Evolutionary conservation across 2,329 filamentous ascomycete species (phyloP).

Genomic region (Drechslerella coelobrocha): DNA sequence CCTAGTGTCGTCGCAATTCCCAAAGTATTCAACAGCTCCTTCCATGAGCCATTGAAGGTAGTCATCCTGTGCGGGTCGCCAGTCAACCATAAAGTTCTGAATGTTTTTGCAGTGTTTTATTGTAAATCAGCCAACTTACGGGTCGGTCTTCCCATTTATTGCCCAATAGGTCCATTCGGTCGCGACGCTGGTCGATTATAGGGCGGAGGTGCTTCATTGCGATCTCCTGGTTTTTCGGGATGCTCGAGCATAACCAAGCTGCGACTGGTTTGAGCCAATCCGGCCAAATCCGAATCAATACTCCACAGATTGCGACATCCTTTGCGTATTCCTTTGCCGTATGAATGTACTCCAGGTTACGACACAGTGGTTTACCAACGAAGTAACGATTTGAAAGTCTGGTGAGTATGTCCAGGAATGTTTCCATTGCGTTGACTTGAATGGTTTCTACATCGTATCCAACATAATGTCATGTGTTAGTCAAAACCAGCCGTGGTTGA

Average conservation of each 20-base stretch:
- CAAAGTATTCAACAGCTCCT: conserved; percentile 35
- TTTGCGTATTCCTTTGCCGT: conserved; percentile 46
- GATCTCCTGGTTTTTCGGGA: conserved; percentile 36
- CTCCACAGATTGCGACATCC: conserved; percentile 40
- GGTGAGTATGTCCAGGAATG: conserved; percentile 43
- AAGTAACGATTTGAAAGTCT: conserved; percentile 47
- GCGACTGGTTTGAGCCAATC: conserved; percentile 29
- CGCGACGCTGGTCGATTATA: conserved; percentile 33
- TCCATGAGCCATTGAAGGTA: conserved; percentile 50
- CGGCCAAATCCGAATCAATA: conserved; percentile 43
- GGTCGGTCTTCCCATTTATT: conserved; percentile 37
- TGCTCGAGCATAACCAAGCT: conserved; percentile 29
- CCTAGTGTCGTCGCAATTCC: conserved; percentile 27
- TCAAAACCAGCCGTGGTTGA: not conserved
- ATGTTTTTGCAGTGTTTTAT: not conserved
- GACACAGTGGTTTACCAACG: conserved; percentile 39
- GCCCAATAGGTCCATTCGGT: conserved; percentile 47
- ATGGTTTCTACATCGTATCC: conserved; percentile 6
- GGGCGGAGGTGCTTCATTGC: conserved; percentile 39
- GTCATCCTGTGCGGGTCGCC: conserved; percentile 23
- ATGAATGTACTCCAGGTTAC: conserved; percentile 43
- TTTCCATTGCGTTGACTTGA: conserved; percentile 29
- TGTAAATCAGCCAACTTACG: conserved; percentile 13
- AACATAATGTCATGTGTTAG: not conserved
- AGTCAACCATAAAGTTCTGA: not conserved